Evolutionary conservation across 805 yeast genomes (phyloP).

Genomic region (Brettanomyces bruxellensis): DNA sequence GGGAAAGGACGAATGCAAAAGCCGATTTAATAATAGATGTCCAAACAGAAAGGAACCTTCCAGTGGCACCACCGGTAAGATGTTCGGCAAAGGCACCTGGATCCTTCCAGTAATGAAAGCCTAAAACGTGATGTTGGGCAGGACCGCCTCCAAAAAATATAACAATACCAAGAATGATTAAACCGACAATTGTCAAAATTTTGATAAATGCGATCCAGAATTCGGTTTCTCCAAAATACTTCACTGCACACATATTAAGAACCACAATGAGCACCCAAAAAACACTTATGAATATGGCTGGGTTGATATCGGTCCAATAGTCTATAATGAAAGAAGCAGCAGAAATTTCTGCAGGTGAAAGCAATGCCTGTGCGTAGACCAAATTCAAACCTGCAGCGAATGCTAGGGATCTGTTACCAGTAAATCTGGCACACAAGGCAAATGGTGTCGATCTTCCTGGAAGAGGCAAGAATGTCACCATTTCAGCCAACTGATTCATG

Average conservation of each 20-base stretch:
- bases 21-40: slow-evolving; percentile 56
- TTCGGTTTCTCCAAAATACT: slow-evolving; percentile 43
- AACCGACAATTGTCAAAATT: slow-evolving; percentile 54
- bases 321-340: slow-evolving; percentile 57
- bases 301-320: slow-evolving; percentile 52
- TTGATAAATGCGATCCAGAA: slow-evolving; percentile 63
- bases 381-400: slow-evolving; percentile 46
- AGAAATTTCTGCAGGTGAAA: slow-evolving; percentile 53
- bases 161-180: slow-evolving; percentile 46
- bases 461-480: slow-evolving; percentile 53
- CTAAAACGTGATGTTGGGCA: slow-evolving; percentile 30
- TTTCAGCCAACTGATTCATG: slow-evolving; percentile 58
- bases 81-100: slow-evolving; percentile 41
- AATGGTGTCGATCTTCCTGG: slow-evolving; percentile 62
- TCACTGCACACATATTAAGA: slow-evolving; percentile 44
- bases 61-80: slow-evolving; percentile 43
- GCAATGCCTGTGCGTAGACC: slow-evolving; percentile 38
- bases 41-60: slow-evolving; percentile 57
- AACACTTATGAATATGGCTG: slow-evolving; percentile 53
- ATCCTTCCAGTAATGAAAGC: slow-evolving; percentile 33
- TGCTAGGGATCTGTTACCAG: slow-evolving; percentile 46
- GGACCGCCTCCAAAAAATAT: slow-evolving; percentile 66
- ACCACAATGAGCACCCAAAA: slow-evolving; percentile 38
- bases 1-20: slow-evolving; percentile 45
- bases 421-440: slow-evolving; percentile 27